Evolutionary conservation across 495 filamentous ascomycete species (phyloP).

Genomic region (Penicillium silybi): DNA sequence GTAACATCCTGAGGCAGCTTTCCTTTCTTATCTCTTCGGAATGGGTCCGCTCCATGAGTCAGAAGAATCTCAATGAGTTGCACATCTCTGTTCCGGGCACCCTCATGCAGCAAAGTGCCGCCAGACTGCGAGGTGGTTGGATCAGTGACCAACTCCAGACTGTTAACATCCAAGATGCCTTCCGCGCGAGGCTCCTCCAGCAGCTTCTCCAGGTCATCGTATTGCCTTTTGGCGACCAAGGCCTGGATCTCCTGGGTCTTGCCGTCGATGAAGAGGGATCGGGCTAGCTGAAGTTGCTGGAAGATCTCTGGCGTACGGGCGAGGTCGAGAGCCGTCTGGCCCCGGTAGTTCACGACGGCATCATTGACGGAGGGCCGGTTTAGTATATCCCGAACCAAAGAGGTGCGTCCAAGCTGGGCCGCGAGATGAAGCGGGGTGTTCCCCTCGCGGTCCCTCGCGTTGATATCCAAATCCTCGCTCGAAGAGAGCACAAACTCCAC

Average conservation of each 20-base stretch:
- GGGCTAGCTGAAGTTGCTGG: slow-evolving; percentile 86
- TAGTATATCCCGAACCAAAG: slow-evolving; percentile 76
- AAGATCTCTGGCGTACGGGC: slow-evolving; percentile 90
- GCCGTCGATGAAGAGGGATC: slow-evolving; percentile 83
- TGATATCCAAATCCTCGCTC: slow-evolving; percentile 67
- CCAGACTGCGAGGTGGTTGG: slow-evolving; percentile 67
- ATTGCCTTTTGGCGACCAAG: slow-evolving; percentile 66
- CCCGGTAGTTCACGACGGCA: slow-evolving; percentile 81
- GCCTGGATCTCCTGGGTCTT: slow-evolving; percentile 79
- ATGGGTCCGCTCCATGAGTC: slow-evolving; percentile 96
- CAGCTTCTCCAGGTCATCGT: slow-evolving; percentile 71
- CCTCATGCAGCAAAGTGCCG: slow-evolving; percentile 90
- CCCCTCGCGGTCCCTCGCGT: slow-evolving; percentile 84
- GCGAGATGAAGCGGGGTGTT: slow-evolving; percentile 92
- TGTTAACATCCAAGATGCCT: slow-evolving; percentile 84
- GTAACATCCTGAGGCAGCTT: slow-evolving; percentile 96
- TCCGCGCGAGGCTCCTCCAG: slow-evolving; percentile 81
- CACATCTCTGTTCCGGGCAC: slow-evolving; percentile 78
- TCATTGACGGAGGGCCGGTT: slow-evolving; percentile 82
- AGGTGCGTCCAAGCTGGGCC: slow-evolving; percentile 70
- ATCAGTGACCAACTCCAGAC: slow-evolving; percentile 80
- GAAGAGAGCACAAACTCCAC: slow-evolving; percentile 90
- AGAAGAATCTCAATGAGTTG: slow-evolving; percentile 83
- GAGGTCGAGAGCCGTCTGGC: slow-evolving; percentile 82
- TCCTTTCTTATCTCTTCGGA: slow-evolving; percentile 88